A percentile compares a stretch with the other conserved stretches of the same genome.
Evolutionary conservation across 1,139 yeast genomes (phyloP).

Genomic region (Meyerozyma smithsonii): DNA sequence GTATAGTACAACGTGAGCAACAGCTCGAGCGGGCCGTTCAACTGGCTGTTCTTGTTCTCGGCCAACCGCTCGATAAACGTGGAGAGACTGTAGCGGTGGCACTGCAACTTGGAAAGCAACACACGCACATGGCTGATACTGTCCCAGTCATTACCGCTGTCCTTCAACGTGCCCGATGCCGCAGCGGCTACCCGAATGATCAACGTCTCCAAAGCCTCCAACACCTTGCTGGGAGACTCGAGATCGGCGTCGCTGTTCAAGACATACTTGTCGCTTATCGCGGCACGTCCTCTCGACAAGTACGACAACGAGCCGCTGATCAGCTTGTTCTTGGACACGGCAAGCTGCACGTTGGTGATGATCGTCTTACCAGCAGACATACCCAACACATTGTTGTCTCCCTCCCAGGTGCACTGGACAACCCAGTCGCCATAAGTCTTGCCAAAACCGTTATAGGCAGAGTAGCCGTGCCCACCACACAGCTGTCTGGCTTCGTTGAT

Average conservation of each 20-base stretch:
- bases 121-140: constrained; percentile 15
- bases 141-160: constrained; percentile 13
- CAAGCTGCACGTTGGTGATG: constrained; percentile 4
- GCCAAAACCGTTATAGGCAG: constrained; percentile 16
- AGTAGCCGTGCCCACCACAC: constrained; percentile 17
- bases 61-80: constrained; percentile 27
- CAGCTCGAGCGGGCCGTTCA: constrained; percentile 21
- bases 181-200: constrained; percentile 11
- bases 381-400: constrained; percentile 16
- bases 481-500: constrained; percentile 14
- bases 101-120: constrained; percentile 26
- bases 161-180: constrained; percentile 11
- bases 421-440: constrained; percentile 16
- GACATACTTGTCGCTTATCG: constrained; percentile 9
- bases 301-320: constrained; percentile 1
- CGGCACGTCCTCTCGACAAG: constrained; percentile 10
- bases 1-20: constrained; percentile 30
- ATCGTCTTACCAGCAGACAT: constrained; percentile 11
- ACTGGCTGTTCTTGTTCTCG: constrained; percentile 16
- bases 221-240: constrained; percentile 8
- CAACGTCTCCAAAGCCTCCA: constrained; percentile 12
- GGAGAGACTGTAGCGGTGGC: constrained; percentile 32
- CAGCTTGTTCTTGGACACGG: constrained; percentile 1
- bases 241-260: constrained; percentile 11
- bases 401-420: constrained; percentile 18